A percentile compares a stretch with the other conserved stretches of the same genome.
Conservation (phyloP, 2,329 filamentous ascomycete species). For the Xenoacremonium recifei region DNA sequence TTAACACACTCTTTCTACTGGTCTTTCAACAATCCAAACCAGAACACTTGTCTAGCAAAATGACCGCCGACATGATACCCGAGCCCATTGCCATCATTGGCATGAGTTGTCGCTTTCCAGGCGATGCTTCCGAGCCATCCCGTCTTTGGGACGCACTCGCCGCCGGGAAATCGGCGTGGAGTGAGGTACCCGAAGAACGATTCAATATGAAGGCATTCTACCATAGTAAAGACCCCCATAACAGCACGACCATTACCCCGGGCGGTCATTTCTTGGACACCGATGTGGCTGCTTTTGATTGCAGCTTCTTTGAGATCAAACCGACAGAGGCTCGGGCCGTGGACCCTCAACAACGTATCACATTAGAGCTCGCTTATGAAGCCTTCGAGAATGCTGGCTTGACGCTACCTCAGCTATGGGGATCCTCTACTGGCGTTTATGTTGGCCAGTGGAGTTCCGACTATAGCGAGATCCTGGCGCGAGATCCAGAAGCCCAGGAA, state of each 20-base stretch:
- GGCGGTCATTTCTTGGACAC: conserved; percentile 28
- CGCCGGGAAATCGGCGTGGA: conserved; percentile 32
- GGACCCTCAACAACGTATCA: conserved; percentile 28
- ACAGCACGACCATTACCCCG: conserved; percentile 11
- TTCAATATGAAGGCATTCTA: conserved; percentile 43
- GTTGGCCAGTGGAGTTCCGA: conserved; percentile 25
- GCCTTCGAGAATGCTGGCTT: conserved; percentile 32
- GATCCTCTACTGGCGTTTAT: conserved; percentile 28
- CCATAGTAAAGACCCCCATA: conserved; percentile 22
- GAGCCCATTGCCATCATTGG: conserved; percentile 23
- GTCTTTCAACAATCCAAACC: background rate
- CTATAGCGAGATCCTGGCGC: conserved; percentile 18
- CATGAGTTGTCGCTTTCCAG: conserved; percentile 20
- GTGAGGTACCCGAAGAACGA: conserved; percentile 39
- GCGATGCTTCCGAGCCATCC: conserved; percentile 11
- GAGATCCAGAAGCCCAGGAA: conserved; percentile 40
- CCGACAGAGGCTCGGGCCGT: conserved; percentile 19
- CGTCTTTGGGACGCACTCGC: conserved; percentile 20
- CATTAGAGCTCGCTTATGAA: conserved; percentile 26
- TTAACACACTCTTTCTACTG: background rate
- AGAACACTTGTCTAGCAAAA: background rate
- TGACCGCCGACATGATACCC: background rate
- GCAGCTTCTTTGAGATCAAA: conserved; percentile 22
- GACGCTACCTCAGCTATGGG: conserved; percentile 24
- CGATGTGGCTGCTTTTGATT: conserved; percentile 24